A percentile compares a stretch with the other conserved stretches of the same genome.
These are phyloP conservation scores for Grigorovia jiainica DNA, from an alignment of 805 yeast genomes.

Conservation along the genomic window DNA sequence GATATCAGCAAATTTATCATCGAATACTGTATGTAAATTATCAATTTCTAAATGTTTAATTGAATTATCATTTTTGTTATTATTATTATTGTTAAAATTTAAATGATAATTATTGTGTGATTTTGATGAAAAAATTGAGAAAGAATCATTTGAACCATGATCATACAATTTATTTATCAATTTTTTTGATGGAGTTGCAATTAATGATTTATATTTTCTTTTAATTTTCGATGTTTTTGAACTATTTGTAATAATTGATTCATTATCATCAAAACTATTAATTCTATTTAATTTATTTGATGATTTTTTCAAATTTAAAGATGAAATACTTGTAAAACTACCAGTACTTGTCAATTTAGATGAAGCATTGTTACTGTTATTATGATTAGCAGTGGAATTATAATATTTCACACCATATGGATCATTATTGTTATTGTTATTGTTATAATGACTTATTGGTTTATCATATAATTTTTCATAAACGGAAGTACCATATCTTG, in stretches of 20 bases:
- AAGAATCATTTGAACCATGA: constrained; percentile 24
- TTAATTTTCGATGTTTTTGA: constrained; percentile 15
- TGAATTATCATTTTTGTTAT: not conserved
- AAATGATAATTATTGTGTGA: constrained; percentile 8
- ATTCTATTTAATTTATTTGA: constrained; percentile 4
- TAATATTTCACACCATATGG: no score
- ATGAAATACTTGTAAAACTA: constrained; percentile 6
- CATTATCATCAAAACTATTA: constrained; percentile 5
- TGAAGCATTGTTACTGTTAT: not conserved
- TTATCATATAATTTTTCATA: constrained; percentile 16
- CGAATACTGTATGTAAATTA: constrained; percentile 4
- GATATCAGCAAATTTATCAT: constrained; percentile 14
- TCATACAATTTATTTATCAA: constrained; percentile 26
- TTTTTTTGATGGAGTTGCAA: constrained; percentile 19
- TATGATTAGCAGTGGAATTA: no score
- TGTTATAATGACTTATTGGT: not conserved
- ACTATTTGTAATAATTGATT: constrained; percentile 6
- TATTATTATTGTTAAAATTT: not conserved
- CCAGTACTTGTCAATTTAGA: constrained; percentile 2
- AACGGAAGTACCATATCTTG: constrained; percentile 32
- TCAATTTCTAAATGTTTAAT: not conserved
- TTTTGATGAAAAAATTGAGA: constrained; percentile 23
- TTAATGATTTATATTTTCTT: constrained; percentile 18
- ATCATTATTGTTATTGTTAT: constrained; percentile 2
- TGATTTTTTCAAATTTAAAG: constrained; percentile 13